These are phyloP conservation scores for Populus ilicifolia DNA, from an alignment of 345 rosid species.

Conservation along the genomic window DNA sequence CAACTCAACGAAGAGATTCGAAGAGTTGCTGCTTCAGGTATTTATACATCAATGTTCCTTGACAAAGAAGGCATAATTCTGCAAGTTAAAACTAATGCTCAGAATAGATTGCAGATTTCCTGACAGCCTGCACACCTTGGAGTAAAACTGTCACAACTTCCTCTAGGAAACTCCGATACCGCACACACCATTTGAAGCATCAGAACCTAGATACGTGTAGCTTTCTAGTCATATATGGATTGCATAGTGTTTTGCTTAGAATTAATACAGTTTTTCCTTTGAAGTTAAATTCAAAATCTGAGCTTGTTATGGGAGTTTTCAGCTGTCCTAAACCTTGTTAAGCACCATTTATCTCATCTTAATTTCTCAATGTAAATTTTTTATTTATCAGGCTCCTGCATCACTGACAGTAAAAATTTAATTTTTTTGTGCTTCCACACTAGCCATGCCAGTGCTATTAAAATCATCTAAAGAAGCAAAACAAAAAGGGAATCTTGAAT, in stretches of 20 bases:
- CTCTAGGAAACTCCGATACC: no score
- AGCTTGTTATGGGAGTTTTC: background rate
- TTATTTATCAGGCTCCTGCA: background rate
- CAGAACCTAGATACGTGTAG: background rate
- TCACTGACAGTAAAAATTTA: background rate
- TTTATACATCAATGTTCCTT: background rate
- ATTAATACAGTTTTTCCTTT: background rate
- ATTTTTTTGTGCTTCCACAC: background rate
- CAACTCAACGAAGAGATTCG: background rate
- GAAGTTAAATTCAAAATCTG: background rate
- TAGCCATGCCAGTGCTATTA: constrained; percentile 21
- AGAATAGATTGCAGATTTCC: background rate
- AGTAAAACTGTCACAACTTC: no score
- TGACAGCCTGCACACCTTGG: background rate
- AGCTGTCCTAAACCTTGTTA: background rate
- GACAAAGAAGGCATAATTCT: background rate
- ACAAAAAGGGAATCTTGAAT: background rate
- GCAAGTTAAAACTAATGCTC: background rate
- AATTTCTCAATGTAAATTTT: background rate
- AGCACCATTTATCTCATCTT: background rate
- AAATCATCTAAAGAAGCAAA: constrained; percentile 8
- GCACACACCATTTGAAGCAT: background rate
- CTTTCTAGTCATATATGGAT: background rate
- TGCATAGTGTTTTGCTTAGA: background rate
- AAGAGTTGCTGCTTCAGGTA: constrained; percentile 11